phyloP scores from a whole-genome alignment of 2,329 filamentous ascomycete genomes.

The Macrophomina tecta region DNA sequence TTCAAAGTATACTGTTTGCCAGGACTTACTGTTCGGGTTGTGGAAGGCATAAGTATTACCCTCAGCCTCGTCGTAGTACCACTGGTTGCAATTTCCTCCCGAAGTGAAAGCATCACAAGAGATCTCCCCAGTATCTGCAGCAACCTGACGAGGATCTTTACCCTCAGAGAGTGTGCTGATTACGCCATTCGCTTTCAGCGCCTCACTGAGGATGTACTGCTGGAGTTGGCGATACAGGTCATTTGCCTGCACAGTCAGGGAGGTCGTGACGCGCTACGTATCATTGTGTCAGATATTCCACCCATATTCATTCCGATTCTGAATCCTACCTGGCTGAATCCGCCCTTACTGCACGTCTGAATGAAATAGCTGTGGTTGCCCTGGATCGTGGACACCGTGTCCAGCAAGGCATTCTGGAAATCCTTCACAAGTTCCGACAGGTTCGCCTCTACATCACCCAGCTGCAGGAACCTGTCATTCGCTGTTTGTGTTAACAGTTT shows the following conservation, averaged over 20 bases:
- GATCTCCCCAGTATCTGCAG: slow-evolving; percentile 9
- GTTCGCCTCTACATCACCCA: slow-evolving; percentile 8
- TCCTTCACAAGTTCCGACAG: slow-evolving; percentile 9
- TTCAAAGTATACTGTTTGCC: neutral
- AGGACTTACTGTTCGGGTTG: neutral
- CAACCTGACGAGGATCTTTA: neutral
- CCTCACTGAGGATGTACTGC: slow-evolving; percentile 1
- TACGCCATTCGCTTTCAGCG: slow-evolving; percentile 2
- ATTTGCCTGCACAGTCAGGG: slow-evolving; percentile 2
- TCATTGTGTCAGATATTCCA: neutral
- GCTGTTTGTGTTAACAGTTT: slow-evolving; percentile 12
- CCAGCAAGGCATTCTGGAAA: slow-evolving; percentile 3
- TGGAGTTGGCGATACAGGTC: slow-evolving; percentile 8
- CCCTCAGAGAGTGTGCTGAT: neutral
- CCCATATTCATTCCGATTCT: neutral
- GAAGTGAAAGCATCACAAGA: slow-evolving; percentile 13
- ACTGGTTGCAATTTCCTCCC: slow-evolving; percentile 13
- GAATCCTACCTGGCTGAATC: neutral
- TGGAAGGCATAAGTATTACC: slow-evolving; percentile 18
- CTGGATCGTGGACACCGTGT: slow-evolving; percentile 6
- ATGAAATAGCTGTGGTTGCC: slow-evolving; percentile 12
- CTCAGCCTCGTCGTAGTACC: slow-evolving; percentile 13
- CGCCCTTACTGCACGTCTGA: neutral
- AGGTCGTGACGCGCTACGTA: slow-evolving; percentile 1
- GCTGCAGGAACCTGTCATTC: slow-evolving; percentile 6